Evolutionary conservation across 441 rosid genomes (phyloP).

Genomic region (Eutrema salsugineum): DNA sequence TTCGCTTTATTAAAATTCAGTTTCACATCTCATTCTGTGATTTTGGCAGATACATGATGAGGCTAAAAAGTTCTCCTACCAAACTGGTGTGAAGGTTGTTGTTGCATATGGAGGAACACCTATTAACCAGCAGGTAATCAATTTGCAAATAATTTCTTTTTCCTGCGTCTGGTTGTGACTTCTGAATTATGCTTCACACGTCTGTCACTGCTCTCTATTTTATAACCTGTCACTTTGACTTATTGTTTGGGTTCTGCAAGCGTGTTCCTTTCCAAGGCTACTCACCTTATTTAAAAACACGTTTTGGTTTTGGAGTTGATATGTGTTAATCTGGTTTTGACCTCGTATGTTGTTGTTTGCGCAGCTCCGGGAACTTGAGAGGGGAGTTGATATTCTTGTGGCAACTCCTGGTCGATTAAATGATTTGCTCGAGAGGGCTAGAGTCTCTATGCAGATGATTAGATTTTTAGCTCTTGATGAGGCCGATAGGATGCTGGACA

Average conservation of each 20-base stretch:
- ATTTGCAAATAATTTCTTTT: neutral
- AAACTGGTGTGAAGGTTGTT: slow-evolving; percentile 40
- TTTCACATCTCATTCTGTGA: neutral
- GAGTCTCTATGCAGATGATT: slow-evolving; percentile 89
- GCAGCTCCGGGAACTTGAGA: slow-evolving; percentile 84
- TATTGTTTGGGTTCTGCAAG: neutral
- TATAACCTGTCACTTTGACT: neutral
- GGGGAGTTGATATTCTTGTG: slow-evolving; percentile 96
- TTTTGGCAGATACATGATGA: slow-evolving; percentile 38
- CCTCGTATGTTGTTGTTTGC: slow-evolving; percentile 22
- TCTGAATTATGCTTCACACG: neutral
- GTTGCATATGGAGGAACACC: slow-evolving; percentile 49
- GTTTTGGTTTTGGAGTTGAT: neutral
- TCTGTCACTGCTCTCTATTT: neutral
- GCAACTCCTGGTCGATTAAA: slow-evolving; percentile 97
- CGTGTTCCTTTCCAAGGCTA: neutral
- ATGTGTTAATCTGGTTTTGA: neutral
- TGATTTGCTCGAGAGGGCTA: slow-evolving; percentile 91
- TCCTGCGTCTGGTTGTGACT: neutral
- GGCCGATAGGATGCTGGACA: slow-evolving; percentile 96
- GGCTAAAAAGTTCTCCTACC: slow-evolving; percentile 40
- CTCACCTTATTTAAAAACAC: neutral
- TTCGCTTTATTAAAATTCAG: slow-evolving; percentile 6
- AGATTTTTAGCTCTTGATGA: slow-evolving; percentile 87
- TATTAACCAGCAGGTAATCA: slow-evolving; percentile 34